Percentiles rank a stretch among this genome's conserved stretches.
Evolutionary conservation across 495 filamentous ascomycete genomes (phyloP).

Genomic region (Aspergillus kassunensis): DNA sequence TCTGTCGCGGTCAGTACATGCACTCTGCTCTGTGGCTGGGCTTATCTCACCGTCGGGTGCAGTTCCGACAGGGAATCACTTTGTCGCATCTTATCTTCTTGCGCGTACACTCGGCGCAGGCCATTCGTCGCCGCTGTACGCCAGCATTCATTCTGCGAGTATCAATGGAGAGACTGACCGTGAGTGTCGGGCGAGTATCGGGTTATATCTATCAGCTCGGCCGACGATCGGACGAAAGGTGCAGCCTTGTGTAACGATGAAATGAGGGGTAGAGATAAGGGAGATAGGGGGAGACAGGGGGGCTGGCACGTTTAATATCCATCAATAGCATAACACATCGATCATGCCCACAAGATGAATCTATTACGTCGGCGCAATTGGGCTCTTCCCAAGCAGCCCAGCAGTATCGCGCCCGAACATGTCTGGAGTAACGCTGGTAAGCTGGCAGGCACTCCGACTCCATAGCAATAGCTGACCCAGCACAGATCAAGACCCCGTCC

Average conservation of each 20-base stretch:
- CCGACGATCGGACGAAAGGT: not conserved
- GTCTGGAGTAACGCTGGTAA: slow-evolving; percentile 11
- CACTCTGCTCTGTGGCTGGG: not conserved
- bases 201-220: not conserved
- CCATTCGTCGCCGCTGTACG: slow-evolving; percentile 2
- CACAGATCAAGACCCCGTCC: slow-evolving; percentile 8
- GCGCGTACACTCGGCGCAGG: slow-evolving; percentile 3
- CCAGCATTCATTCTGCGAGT: not conserved
- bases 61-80: slow-evolving; percentile 9
- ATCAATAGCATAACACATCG: no score
- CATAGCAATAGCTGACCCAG: not conserved
- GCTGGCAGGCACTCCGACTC: not conserved
- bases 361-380: not conserved
- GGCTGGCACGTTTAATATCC: no score
- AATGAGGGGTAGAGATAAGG: no score
- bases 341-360: no score
- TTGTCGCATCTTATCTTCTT: slow-evolving; percentile 11
- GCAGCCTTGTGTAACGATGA: no score
- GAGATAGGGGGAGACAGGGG: no score
- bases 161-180: not conserved
- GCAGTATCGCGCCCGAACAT: slow-evolving; percentile 9
- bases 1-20: not conserved
- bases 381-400: slow-evolving; percentile 9
- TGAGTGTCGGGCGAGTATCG: not conserved
- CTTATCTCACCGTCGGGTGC: slow-evolving; percentile 3